A percentile compares a stretch with the other conserved stretches of the same genome.
Conservation (phyloP, 176 grass and related monocot genomes). For the Lolium multiflorum region DNA sequence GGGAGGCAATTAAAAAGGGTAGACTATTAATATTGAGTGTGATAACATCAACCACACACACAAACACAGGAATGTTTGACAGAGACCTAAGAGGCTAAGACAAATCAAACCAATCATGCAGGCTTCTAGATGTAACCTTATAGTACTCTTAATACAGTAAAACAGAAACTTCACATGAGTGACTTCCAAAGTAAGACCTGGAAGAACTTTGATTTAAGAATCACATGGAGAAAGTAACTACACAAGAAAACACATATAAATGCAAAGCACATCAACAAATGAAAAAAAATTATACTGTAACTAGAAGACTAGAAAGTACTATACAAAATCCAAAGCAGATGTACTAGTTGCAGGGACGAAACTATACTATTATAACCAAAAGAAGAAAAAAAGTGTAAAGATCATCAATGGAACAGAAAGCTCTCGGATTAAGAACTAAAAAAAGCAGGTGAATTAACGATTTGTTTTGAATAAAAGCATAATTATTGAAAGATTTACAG, state of each 20-base stretch:
- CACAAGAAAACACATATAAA: constrained; percentile 2
- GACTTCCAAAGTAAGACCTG: constrained; percentile 17
- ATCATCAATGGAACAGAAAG: constrained; percentile 29
- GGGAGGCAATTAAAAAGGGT: constrained; percentile 28
- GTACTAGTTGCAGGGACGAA: constrained; percentile 21
- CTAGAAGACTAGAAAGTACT: background rate
- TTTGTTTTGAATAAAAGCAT: background rate
- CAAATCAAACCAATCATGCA: background rate
- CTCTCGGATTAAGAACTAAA: background rate
- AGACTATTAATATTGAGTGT: constrained; percentile 23
- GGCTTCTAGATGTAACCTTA: background rate
- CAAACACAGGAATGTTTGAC: constrained; percentile 34
- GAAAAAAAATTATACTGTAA: background rate
- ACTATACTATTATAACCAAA: constrained; percentile 11
- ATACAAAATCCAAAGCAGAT: background rate
- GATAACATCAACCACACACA: constrained; percentile 28
- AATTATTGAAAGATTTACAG: background rate
- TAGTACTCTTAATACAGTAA: constrained; percentile 35
- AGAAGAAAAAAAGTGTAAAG: constrained; percentile 15
- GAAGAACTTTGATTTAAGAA: background rate
- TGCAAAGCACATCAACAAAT: background rate
- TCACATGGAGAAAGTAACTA: constrained; percentile 20
- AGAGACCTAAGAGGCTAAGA: constrained; percentile 2
- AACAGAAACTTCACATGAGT: constrained; percentile 1
- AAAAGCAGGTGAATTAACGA: background rate